Evolutionary conservation across 1,284 basidiomycete genomes (phyloP).

Genomic region (Leccinum fallax): DNA sequence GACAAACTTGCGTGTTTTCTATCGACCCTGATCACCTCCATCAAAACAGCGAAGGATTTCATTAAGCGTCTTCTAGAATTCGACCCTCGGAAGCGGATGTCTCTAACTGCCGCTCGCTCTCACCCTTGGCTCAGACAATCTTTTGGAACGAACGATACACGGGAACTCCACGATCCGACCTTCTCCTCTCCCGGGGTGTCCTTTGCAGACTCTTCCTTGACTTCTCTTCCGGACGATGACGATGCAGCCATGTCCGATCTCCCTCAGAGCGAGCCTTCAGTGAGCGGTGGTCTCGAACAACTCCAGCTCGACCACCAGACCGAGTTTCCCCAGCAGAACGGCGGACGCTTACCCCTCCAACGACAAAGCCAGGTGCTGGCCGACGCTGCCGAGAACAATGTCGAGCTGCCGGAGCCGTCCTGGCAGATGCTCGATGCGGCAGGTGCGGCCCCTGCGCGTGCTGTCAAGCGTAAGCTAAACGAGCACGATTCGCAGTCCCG

Average conservation of each 20-base stretch:
- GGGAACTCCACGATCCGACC: conserved; percentile 14
- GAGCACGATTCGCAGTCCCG: conserved; percentile 27
- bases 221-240: conserved; percentile 29
- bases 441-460: conserved; percentile 30
- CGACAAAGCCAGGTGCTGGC: conserved; percentile 51
- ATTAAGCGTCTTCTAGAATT: conserved; percentile 43
- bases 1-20: neutral
- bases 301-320: conserved; percentile 30
- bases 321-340: conserved; percentile 7
- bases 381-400: conserved; percentile 33
- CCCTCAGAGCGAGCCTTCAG: conserved; percentile 31
- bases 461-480: conserved; percentile 36
- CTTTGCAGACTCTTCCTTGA: conserved; percentile 22
- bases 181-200: conserved; percentile 22
- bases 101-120: conserved; percentile 54
- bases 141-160: neutral
- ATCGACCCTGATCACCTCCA: conserved; percentile 1
- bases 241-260: conserved; percentile 38
- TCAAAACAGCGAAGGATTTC: conserved; percentile 38
- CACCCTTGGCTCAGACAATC: conserved; percentile 64
- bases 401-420: conserved; percentile 29
- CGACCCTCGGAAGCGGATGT: conserved; percentile 58
- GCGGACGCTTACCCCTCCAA: conserved; percentile 40
- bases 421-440: conserved; percentile 35
- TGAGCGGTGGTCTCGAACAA: conserved; percentile 40